Percentiles rank a stretch among this genome's conserved stretches.
Evolutionary conservation across 2,329 filamentous ascomycete species (phyloP).

Genomic region (Xylaria sp.): DNA sequence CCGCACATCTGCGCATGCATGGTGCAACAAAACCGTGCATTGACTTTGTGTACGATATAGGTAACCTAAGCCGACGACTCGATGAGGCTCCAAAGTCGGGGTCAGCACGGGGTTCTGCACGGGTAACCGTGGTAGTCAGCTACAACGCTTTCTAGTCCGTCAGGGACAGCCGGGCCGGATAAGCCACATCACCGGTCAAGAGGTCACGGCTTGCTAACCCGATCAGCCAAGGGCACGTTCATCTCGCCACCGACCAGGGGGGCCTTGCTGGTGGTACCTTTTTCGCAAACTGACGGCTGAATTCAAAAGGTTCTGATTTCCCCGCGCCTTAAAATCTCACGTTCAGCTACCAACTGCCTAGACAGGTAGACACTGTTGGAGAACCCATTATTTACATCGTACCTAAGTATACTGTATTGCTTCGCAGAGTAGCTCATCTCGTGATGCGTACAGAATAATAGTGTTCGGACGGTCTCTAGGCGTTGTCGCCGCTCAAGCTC

Average conservation of each 20-base stretch:
- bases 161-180: constrained; percentile 31
- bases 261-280: constrained; percentile 6
- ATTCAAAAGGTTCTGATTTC: constrained; percentile 18
- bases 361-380: neutral
- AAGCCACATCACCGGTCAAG: constrained; percentile 25
- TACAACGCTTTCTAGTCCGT: constrained; percentile 4
- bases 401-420: neutral
- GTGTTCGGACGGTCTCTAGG: neutral
- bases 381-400: neutral
- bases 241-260: constrained; percentile 14
- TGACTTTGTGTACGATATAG: neutral
- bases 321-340: constrained; percentile 24
- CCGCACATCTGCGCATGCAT: neutral
- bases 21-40: constrained; percentile 14
- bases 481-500: neutral
- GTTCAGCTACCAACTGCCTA: constrained; percentile 8
- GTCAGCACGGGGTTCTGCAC: constrained; percentile 3
- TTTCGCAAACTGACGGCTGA: constrained; percentile 22
- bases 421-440: neutral
- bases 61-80: constrained; percentile 1
- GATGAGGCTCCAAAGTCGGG: constrained; percentile 16
- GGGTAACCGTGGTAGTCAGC: constrained; percentile 5
- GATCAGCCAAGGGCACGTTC: constrained; percentile 15
- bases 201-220: constrained; percentile 27
- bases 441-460: neutral